Conservation (phyloP, 1,284 basidiomycete genomes). For the Athelia psychrophila region DNA sequence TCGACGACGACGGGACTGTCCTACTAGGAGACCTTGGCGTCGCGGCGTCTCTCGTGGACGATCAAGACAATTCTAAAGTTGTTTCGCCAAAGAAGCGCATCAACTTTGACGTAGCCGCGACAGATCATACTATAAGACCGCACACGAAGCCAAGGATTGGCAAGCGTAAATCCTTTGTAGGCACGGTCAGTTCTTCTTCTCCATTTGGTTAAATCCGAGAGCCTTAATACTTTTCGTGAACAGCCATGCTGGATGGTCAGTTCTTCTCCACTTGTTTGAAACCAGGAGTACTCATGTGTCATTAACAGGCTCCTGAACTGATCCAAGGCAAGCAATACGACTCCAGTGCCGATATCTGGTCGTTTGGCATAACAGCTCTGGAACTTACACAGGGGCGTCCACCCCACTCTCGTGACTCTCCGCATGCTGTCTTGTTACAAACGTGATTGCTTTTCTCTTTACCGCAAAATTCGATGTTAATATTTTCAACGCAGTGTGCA, state of each 20-base stretch:
- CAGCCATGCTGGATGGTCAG: slow-evolving; percentile 82
- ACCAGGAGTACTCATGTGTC: no score
- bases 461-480: slow-evolving; percentile 4
- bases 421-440: slow-evolving; percentile 73
- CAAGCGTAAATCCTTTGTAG: slow-evolving; percentile 85
- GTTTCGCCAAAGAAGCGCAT: slow-evolving; percentile 2
- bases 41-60: slow-evolving; percentile 72
- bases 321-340: slow-evolving; percentile 85
- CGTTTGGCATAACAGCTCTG: slow-evolving; percentile 86
- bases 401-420: slow-evolving; percentile 73
- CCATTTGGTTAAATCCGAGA: slow-evolving; percentile 1
- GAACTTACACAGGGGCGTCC: slow-evolving; percentile 84
- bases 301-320: slow-evolving; percentile 88
- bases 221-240: slow-evolving; percentile 4
- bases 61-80: slow-evolving; percentile 19
- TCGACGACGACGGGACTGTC: slow-evolving; percentile 88
- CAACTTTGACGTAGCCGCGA: slow-evolving; percentile 8
- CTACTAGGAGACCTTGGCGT: slow-evolving; percentile 88
- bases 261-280: no score
- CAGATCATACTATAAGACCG: slow-evolving; percentile 28
- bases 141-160: slow-evolving; percentile 41
- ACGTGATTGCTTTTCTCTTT: slow-evolving; percentile 39
- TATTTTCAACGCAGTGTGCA: slow-evolving; percentile 54
- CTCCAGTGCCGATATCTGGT: slow-evolving; percentile 87
- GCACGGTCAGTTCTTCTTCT: slow-evolving; percentile 55